These are phyloP conservation scores for Datisca glomerata DNA, from an alignment of 306 rosid species.

Conservation along the genomic window DNA sequence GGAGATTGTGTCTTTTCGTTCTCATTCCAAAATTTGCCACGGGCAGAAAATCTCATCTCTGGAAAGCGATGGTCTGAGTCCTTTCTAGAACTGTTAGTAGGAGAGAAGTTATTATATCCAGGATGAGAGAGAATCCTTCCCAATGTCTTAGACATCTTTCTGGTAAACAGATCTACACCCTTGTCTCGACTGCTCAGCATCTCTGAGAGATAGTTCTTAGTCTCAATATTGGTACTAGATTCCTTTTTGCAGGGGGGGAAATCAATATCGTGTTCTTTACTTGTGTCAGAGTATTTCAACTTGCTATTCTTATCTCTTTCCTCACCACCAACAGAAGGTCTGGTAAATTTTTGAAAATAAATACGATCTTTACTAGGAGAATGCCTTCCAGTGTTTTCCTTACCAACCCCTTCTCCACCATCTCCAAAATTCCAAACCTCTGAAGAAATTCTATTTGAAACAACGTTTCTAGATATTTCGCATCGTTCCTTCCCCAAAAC, in stretches of 20 bases:
- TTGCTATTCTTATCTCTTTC: constrained; percentile 35
- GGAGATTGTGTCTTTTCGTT: constrained; percentile 29
- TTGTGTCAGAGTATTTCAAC: constrained; percentile 40
- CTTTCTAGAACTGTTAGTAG: constrained; percentile 63
- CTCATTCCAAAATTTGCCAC: constrained; percentile 21
- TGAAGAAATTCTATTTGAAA: constrained; percentile 18
- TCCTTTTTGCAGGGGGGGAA: constrained; percentile 29
- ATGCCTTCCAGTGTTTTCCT: constrained; percentile 49
- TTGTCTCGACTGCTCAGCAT: constrained; percentile 55
- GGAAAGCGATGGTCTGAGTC: constrained; percentile 55
- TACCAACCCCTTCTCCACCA: constrained; percentile 25
- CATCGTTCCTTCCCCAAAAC: constrained; percentile 80
- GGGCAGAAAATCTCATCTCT: constrained; percentile 39
- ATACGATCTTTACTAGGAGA: constrained; percentile 72
- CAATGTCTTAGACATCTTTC: constrained; percentile 46
- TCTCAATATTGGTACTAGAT: constrained; percentile 60
- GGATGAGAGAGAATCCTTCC: constrained; percentile 91
- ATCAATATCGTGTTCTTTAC: constrained; percentile 32
- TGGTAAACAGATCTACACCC: constrained; percentile 37
- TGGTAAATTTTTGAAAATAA: constrained; percentile 62
- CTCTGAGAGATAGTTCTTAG: constrained; percentile 71
- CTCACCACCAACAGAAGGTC: constrained; percentile 32
- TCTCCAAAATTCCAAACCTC: constrained; percentile 15
- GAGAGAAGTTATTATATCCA: constrained; percentile 60
- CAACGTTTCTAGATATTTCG: constrained; percentile 24